phyloP scores from a whole-genome alignment of 805 yeast species.

The Suhomyces kilbournensis region DNA sequence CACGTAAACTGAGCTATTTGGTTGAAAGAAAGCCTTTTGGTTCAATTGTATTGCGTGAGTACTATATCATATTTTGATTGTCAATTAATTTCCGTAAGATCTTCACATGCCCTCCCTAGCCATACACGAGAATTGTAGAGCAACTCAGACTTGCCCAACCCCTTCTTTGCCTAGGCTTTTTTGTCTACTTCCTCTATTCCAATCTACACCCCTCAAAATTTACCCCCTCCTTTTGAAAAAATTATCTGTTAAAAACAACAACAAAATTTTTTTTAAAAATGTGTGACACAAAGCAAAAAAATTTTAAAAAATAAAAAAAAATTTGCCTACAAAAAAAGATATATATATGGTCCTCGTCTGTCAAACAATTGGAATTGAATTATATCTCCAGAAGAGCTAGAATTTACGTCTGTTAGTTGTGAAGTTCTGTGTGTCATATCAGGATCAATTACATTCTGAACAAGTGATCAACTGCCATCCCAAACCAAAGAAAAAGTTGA shows the following conservation, averaged over 20 bases:
- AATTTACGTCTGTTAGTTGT: neutral
- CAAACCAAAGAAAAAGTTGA: neutral
- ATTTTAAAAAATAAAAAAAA: conserved; percentile 5
- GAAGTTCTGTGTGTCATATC: neutral
- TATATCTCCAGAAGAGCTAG: neutral
- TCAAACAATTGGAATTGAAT: neutral
- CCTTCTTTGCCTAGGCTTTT: neutral
- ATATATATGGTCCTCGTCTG: conserved; percentile 4
- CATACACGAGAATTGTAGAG: neutral
- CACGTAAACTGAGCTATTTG: neutral
- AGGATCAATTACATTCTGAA: neutral
- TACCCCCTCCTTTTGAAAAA: neutral
- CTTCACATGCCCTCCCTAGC: neutral
- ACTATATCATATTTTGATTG: neutral
- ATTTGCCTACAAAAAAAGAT: conserved; percentile 2
- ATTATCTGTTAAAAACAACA: neutral
- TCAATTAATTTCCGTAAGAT: neutral
- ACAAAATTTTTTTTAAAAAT: conserved; percentile 2
- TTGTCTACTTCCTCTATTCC: neutral
- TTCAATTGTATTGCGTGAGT: neutral
- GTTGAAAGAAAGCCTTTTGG: neutral
- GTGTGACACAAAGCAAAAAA: neutral
- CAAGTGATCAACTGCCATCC: neutral
- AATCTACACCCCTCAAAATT: neutral
- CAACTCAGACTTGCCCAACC: neutral